A percentile compares a stretch with the other conserved stretches of the same genome.
Conservation (phyloP, 768 basidiomycete genomes). For the Trametes meyenii region DNA sequence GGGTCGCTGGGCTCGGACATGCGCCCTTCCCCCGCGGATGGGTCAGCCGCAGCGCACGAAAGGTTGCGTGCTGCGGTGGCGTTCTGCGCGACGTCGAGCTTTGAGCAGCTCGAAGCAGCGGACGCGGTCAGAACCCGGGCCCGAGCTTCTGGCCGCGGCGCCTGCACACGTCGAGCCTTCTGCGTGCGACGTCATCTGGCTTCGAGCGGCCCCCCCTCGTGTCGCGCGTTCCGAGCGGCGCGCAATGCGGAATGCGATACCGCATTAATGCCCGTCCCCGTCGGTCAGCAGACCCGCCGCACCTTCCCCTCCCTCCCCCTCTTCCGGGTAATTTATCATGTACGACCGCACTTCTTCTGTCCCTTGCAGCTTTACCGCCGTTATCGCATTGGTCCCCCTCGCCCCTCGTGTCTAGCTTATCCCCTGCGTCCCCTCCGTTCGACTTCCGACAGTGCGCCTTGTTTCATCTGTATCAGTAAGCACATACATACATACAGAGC, state of each 20-base stretch:
- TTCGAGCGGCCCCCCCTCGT: constrained; percentile 11
- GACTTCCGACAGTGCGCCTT: background rate
- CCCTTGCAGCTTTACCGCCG: constrained; percentile 15
- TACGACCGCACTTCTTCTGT: constrained; percentile 1
- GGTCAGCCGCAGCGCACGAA: constrained; percentile 2
- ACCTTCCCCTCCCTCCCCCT: background rate
- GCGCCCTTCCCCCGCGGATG: constrained; percentile 6
- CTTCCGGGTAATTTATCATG: constrained; percentile 15
- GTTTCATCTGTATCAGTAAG: constrained; percentile 23
- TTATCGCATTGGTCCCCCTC: background rate
- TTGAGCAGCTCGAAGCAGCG: constrained; percentile 10
- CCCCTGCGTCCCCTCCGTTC: background rate
- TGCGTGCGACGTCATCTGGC: constrained; percentile 16
- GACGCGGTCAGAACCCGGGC: background rate
- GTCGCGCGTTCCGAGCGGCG: constrained; percentile 15
- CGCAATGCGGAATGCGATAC: constrained; percentile 4
- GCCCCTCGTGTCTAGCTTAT: background rate
- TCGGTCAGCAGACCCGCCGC: constrained; percentile 18
- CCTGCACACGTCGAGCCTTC: background rate
- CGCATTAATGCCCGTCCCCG: constrained; percentile 12
- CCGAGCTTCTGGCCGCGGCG: background rate
- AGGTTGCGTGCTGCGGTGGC: constrained; percentile 3
- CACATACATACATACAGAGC: constrained; percentile 22
- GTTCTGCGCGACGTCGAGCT: background rate
- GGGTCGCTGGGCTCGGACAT: background rate